Percentiles rank a stretch among this genome's conserved stretches.
Evolutionary conservation across 192 early-diverging fungal species (phyloP).

Genomic region (Dissophora globulifera): DNA sequence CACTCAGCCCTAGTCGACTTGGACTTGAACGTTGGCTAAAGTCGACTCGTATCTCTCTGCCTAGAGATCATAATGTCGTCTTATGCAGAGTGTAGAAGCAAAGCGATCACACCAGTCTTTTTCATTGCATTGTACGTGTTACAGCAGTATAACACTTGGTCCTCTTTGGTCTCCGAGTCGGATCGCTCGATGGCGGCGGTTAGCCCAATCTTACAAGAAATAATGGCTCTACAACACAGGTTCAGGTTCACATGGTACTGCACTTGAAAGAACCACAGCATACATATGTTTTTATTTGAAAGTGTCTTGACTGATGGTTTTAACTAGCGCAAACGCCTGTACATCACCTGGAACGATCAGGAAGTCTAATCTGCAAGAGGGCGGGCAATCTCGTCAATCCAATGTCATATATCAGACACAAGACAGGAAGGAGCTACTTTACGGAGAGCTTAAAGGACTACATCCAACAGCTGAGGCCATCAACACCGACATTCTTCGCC

Average conservation of each 20-base stretch:
- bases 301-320: too few species aligned
- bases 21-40: too few species aligned
- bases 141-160: too few species aligned
- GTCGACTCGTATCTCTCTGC: too few species aligned
- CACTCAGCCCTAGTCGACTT: too few species aligned
- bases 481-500: conserved; percentile 17
- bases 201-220: conserved; percentile 28
- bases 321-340: too few species aligned
- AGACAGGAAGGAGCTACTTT: conserved; percentile 16
- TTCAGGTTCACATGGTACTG: conserved; percentile 32
- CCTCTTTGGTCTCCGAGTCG: too few species aligned
- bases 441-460: conserved; percentile 24
- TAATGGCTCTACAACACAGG: conserved; percentile 24
- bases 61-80: too few species aligned
- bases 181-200: too few species aligned
- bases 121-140: too few species aligned
- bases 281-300: background rate
- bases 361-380: conserved; percentile 20
- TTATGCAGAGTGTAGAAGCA: too few species aligned
- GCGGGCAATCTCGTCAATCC: conserved; percentile 18
- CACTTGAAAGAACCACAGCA: background rate
- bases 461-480: background rate
- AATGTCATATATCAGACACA: conserved; percentile 9
- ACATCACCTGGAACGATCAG: conserved; percentile 10
- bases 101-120: too few species aligned